Conservation (phyloP, 2,329 filamentous ascomycete species). For the Trichophyton simii region DNA sequence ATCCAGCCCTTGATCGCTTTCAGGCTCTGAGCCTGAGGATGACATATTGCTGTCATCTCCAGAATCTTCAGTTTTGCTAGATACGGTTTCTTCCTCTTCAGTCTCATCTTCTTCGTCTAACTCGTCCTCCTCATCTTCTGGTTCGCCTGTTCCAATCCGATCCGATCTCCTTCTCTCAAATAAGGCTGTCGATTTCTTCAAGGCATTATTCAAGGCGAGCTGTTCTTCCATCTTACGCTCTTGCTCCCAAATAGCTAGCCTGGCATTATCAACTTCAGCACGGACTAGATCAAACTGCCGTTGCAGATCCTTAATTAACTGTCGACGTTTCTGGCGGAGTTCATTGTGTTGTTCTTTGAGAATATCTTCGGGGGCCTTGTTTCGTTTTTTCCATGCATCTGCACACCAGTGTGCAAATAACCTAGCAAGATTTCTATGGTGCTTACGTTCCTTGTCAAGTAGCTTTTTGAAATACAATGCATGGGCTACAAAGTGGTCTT, state of each 20-base stretch:
- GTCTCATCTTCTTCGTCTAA: conserved; percentile 59
- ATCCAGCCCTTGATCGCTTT: conserved; percentile 29
- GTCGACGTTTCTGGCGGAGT: conserved; percentile 56
- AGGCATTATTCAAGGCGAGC: conserved; percentile 41
- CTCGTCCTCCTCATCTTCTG: conserved; percentile 44
- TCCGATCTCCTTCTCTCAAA: conserved; percentile 35
- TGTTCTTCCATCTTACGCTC: conserved; percentile 41
- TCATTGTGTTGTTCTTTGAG: conserved; percentile 62
- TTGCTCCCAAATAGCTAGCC: conserved; percentile 47
- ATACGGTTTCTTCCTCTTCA: conserved; percentile 18
- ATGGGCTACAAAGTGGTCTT: conserved; percentile 72
- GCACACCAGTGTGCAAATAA: conserved; percentile 50
- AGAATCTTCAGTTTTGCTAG: conserved; percentile 48
- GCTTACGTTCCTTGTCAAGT: conserved; percentile 63
- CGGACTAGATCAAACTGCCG: conserved; percentile 49
- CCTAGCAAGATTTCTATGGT: conserved; percentile 66
- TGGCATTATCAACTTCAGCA: conserved; percentile 45
- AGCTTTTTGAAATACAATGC: conserved; percentile 68
- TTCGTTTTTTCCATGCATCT: conserved; percentile 30
- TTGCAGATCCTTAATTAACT: conserved; percentile 53
- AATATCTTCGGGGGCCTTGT: conserved; percentile 54
- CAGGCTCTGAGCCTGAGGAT: conserved; percentile 33
- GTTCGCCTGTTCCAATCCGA: conserved; percentile 37
- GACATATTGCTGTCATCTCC: conserved; percentile 42
- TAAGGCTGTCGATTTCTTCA: conserved; percentile 40